Base-by-base conservation (phyloP, 2,329 filamentous ascomycete species). In the Penicillium sp. region DNA sequence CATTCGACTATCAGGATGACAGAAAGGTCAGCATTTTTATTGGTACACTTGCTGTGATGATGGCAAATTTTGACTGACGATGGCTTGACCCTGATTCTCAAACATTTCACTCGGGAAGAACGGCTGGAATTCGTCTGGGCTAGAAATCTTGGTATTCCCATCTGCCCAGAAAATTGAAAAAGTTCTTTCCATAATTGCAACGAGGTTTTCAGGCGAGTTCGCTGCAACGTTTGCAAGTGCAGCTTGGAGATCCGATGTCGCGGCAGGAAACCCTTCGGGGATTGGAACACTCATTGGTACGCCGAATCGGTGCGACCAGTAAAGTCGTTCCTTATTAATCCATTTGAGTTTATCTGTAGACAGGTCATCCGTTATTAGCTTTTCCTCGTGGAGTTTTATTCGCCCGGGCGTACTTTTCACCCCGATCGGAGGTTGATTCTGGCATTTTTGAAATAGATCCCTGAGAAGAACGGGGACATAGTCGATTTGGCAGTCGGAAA, bases 81-180 rank as follows among this genome's bases (percentile, higher is more conserved):
- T 71, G 68, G 56, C 68, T 66, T 1, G 77, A 71, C n/a, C 66
- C 68, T 20, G 75, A 68, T 23, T 76, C 68, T 0, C 79, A 9
- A 10, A 79, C 3, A 84, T 62, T 2, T 78, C 70, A 1, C 63
- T 67, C 24, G 62, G 68, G n/a, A 86, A 56, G 1, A 81, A 69
- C 0, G 70, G 69, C 0, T 57, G 57, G 18, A 83, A 70, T 3
- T 74, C 75, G 41, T 79, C 78, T 0, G 72, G 67, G 45, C 79
- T 70, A 1, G 68, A 68, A 34, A 82, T 75, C 23, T 75, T 61
- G 4, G 60, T 64, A 47, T 75, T 73, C 18, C 70, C 70, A 7
- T 82, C 72, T 2, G 77, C 76, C 80, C 82, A 85, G 56, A 80
- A 77, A 6, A 42, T 29, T 3, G 3, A 4, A 20, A 42, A 42